A percentile compares a stretch with the other conserved stretches of the same genome.
Conservation (phyloP, 495 filamentous ascomycete genomes). For the Glutinoglossum americanum region DNA sequence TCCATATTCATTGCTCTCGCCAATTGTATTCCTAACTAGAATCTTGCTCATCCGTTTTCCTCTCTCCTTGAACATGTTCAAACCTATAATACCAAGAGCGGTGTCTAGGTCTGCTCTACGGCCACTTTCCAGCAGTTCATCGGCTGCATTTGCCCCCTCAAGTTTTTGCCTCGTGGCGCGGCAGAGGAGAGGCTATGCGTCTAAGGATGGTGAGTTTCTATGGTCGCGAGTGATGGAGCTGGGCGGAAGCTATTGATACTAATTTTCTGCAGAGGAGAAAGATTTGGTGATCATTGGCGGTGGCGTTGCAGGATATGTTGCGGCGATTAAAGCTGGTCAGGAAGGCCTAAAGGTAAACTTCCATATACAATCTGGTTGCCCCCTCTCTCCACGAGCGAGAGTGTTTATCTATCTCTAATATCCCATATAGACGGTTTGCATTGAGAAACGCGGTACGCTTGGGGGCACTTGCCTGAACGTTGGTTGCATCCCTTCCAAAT, state of each 20-base stretch:
- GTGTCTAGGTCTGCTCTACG: constrained; percentile 42
- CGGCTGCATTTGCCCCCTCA: constrained; percentile 28
- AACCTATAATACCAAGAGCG: constrained; percentile 45
- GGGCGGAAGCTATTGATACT: constrained; percentile 7
- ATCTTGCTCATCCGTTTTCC: neutral
- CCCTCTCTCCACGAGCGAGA: neutral
- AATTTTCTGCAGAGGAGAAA: constrained; percentile 45
- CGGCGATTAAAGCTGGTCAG: constrained; percentile 96
- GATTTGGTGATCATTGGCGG: constrained; percentile 91
- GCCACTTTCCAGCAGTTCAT: constrained; percentile 12
- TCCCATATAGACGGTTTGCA: constrained; percentile 61
- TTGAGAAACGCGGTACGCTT: constrained; percentile 91
- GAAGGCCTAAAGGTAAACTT: constrained; percentile 75
- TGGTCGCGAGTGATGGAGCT: neutral
- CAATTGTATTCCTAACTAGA: neutral
- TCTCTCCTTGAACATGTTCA: constrained; percentile 36
- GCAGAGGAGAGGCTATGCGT: constrained; percentile 53
- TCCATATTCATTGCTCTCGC: neutral
- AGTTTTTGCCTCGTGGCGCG: constrained; percentile 36
- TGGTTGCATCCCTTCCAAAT: constrained; percentile 97
- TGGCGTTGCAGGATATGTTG: constrained; percentile 96
- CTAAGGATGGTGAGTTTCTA: constrained; percentile 44
- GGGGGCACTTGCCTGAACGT: constrained; percentile 98
- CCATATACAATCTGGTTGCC: neutral
- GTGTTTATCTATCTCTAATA: constrained; percentile 3